Evolutionary conservation across 2,329 filamentous ascomycete genomes (phyloP), one percentile per base, ranked within the genome.

Genomic region (Scedosporium dehoogii): DNA sequence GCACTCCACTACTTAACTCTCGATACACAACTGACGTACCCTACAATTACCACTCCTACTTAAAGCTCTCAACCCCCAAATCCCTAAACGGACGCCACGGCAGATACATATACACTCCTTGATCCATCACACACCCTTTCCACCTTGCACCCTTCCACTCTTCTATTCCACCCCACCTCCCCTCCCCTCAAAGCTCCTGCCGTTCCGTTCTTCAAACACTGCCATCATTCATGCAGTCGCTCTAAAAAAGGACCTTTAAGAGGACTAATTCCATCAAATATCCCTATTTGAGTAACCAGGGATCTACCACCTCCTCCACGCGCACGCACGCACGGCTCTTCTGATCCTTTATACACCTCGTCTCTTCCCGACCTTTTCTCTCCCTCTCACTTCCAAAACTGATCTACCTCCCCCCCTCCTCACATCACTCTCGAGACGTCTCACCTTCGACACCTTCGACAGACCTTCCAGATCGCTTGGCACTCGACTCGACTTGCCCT

Each of bases 351-450:
- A 58, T 38, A 33, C 55, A 38, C 55, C 55, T 58, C 44, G 44
- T 48, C 44, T n/a, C 44, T 48, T 48, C 44, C 44, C 44, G 5
- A 33, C 1, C 29, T 6, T 33, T 33, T 18, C 14, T 16, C 29
- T 23, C 27, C 25, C 16, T 2, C 29, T 23, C 27, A 38, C 14
- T 58, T 33, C 23, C 23, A 29, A 38, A 58, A 38, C 55, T 38
- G 55, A 58, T 58, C 55, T 38, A 16, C 55, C 55, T 38, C 55
- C 29, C 27, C 29, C 27, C 55, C 51, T 25, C 29, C 55, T 58
- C 59, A 38, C 59, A 56, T 61, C 59, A 61, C 21, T 51, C 59
- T 61, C 59, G 59, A 61, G 46, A 61, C 59, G 59, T 61, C 59
- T 61, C 59, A 61, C 46, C 46, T 48, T 61, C 42, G 38, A 48